Conservation (phyloP, 345 rosid species). For the Triadica sebifera region DNA sequence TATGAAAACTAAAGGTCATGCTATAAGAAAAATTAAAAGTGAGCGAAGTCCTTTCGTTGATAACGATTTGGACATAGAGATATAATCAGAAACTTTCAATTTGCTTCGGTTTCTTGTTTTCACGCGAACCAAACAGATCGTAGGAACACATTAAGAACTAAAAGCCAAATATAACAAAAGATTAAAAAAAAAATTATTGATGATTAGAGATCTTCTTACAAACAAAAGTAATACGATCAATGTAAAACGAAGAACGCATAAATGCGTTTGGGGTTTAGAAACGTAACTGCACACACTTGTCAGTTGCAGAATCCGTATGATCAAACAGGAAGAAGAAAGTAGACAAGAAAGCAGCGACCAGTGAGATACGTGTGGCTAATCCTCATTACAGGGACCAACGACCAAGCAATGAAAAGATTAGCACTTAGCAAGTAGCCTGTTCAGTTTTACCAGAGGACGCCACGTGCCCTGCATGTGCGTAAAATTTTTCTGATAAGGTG, state of each 20-base stretch:
- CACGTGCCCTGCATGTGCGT: not conserved
- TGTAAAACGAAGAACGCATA: not conserved
- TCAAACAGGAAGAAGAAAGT: not conserved
- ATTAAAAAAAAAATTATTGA: not conserved
- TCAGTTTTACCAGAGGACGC: not conserved
- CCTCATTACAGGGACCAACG: not conserved
- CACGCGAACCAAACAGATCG: conserved; percentile 11
- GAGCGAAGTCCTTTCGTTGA: not conserved
- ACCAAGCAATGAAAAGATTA: too few species aligned
- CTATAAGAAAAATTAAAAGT: not conserved
- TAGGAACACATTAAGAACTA: not conserved
- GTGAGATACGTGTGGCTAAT: not conserved
- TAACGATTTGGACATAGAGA: not conserved
- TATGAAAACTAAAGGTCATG: not conserved
- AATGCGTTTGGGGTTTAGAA: not conserved
- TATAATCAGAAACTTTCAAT: not conserved
- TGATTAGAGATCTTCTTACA: not conserved
- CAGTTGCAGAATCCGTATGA: conserved; percentile 1
- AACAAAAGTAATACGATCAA: not conserved
- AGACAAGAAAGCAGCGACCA: too few species aligned
- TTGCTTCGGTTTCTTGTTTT: not conserved
- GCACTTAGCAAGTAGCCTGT: too few species aligned
- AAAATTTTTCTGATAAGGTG: too few species aligned
- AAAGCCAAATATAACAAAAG: not conserved
- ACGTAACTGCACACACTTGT: not conserved